Base-by-base conservation (phyloP, 225 moss, liverwort and hornwort genomes). In the Ulota crispa region DNA sequence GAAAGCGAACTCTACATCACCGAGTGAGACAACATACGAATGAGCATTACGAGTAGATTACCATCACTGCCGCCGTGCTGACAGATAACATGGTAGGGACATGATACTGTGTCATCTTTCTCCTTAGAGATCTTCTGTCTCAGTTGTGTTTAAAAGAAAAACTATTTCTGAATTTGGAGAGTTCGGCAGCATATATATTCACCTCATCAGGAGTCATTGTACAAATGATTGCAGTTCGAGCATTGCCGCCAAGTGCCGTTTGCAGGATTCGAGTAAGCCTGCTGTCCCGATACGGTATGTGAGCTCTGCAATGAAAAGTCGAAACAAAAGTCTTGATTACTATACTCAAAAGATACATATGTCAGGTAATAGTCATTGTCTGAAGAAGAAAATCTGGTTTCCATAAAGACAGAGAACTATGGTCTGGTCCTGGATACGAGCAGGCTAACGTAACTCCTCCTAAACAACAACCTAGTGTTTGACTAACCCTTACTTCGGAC, bases 131-230 rank as follows among this genome's bases (percentile, higher is more conserved):
- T 68, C 23, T 79, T 20, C 7, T 24, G 24, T 71, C 53, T 23
- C 11, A 2, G 68, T 68, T 31, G 47, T 41, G 10, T 28, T 71
- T 55, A 47, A 32, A 73, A 56, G 64, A 14, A 4, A 74, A 56
- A 64, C 5, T 57, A 37, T 8, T 66, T 54, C 5, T 53, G 28
- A 61, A 62, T 32, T 66, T 43, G 21, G 12, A 73, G 50, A 36
- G 47, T 24, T 39, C 13, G 14, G 50, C 50, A 81, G 70, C 39
- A 81, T 37, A 21, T 41, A 31, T 27, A 57, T 43, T 83, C 36
- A 94, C 97, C 94, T 95, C 94, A 82, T 95, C 93, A 39, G 95
- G 95, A 81, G 95, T 98, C 64, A 98, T 93, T 64, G 95, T 98
- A 83, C 97, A 98, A 56, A 98, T 98, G 78, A 98, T 95, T 43